phyloP scores from a whole-genome alignment of 257 asterid species.

The Euphrasia confusa region DNA sequence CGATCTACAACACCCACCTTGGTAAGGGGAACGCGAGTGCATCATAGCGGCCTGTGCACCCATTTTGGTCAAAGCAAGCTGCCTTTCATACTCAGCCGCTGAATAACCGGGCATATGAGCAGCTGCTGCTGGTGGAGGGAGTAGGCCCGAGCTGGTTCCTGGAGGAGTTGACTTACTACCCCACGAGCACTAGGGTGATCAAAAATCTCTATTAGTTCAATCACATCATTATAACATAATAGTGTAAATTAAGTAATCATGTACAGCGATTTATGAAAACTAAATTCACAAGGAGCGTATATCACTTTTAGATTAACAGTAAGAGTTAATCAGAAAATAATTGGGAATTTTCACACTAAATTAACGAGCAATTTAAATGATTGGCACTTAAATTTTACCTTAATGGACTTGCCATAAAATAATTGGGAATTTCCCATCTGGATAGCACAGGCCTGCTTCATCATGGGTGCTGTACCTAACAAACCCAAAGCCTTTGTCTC shows the following conservation, averaged over 20 bases:
- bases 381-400: conserved; percentile 33
- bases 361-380: not conserved
- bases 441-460: conserved; percentile 85
- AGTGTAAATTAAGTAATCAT: not conserved
- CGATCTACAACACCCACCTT: too few species aligned
- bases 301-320: too few species aligned
- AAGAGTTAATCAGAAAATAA: too few species aligned
- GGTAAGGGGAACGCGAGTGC: conserved; percentile 56
- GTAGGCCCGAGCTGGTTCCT: conserved; percentile 64
- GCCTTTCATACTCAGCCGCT: conserved; percentile 50
- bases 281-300: too few species aligned
- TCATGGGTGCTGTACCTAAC: conserved; percentile 73
- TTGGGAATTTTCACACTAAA: too few species aligned
- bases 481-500: conserved; percentile 89
- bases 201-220: not conserved
- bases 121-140: conserved; percentile 58
- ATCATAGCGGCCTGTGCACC: conserved; percentile 56
- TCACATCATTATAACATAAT: not conserved
- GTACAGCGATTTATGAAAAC: not conserved
- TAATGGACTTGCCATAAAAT: conserved; percentile 55
- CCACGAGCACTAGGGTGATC: conserved; percentile 65
- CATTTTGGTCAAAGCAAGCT: conserved; percentile 54
- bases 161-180: conserved; percentile 86
- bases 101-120: conserved; percentile 47
- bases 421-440: conserved; percentile 67